Conservation (phyloP, 805 yeast species). For the Hanseniaspora singularis region DNA sequence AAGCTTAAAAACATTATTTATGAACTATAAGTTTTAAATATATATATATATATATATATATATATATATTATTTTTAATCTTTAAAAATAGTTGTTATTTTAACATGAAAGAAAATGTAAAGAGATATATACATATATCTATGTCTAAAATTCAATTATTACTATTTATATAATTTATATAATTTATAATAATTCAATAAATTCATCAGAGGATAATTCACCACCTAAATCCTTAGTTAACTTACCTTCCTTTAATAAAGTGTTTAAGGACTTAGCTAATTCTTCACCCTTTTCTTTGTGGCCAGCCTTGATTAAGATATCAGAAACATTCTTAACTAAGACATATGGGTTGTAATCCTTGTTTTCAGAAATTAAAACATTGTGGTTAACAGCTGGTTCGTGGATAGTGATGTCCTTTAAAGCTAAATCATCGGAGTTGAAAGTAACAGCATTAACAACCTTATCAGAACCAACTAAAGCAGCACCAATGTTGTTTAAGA, state of each 20-base stretch:
- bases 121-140: too few species aligned
- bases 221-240: conserved; percentile 15
- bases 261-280: conserved; percentile 6
- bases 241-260: conserved; percentile 12
- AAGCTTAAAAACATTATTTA: not conserved
- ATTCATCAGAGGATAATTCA: conserved; percentile 15
- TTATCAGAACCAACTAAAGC: conserved; percentile 34
- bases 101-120: too few species aligned
- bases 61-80: not conserved
- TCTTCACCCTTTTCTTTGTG: conserved; percentile 14
- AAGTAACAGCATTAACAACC: conserved; percentile 14
- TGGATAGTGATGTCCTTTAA: conserved; percentile 15
- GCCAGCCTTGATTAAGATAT: conserved; percentile 12
- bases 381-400: conserved; percentile 15
- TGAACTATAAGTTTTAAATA: too few species aligned
- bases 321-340: conserved; percentile 13
- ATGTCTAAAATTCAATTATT: too few species aligned
- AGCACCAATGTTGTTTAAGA: conserved; percentile 94
- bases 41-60: too few species aligned
- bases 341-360: conserved; percentile 14
- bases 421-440: conserved; percentile 12
- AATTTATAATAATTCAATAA: conserved; percentile 12
- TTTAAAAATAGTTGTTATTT: too few species aligned
- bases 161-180: too few species aligned
- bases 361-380: conserved; percentile 5